Base-by-base conservation (phyloP, 345 rosid species). In the Camelina sativa region DNA sequence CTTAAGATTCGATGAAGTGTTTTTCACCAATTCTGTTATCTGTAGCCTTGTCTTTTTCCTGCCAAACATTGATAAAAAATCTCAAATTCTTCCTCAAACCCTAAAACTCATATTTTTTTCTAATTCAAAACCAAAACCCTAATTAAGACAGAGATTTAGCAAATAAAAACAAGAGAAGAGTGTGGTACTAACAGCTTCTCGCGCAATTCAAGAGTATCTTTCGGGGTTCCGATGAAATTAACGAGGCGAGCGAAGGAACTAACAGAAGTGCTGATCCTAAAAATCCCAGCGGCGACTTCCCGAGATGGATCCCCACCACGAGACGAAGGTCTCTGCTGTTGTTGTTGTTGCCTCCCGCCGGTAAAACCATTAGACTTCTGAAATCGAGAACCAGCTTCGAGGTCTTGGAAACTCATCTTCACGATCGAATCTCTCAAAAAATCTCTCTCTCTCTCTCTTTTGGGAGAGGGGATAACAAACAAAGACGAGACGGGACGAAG, bases 281-380 rank as follows among this genome's bases (percentile, higher is more conserved):
- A 91, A 52, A 91, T 84, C 6, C 90, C 90, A 35, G 92, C 84
- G 11, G 91, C 92, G 17, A 89, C 91, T 7, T 86, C 86, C 72
- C 83, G 95, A 44, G 95, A 84, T 2, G 86, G 78, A 17, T 87
- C 83, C 17, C 80, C 71, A 61, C 80, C 71, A 61, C 83, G 72
- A 35, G 67, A 76, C 25, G 22, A 38, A 51, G 51, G 44, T 59
- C 38, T 55, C 66, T 67, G 22, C 66, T 67, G 22, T 20, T 20
- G 30, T 4, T 28, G 30, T 28, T 28, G 80, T 41, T 35, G 80
- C 61, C 67, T 62, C 16, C 72, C 77, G 44, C 78, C 67, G 72
- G 53, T 3, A 30, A 75, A 38, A 48, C 75, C 63, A 54, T 65
- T 70, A 25, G 48, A 25, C 58, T 78, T 13, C 51, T 53, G 79